phyloP scores from a whole-genome alignment of 495 filamentous ascomycete species.

The Talaromyces stipitatus region DNA sequence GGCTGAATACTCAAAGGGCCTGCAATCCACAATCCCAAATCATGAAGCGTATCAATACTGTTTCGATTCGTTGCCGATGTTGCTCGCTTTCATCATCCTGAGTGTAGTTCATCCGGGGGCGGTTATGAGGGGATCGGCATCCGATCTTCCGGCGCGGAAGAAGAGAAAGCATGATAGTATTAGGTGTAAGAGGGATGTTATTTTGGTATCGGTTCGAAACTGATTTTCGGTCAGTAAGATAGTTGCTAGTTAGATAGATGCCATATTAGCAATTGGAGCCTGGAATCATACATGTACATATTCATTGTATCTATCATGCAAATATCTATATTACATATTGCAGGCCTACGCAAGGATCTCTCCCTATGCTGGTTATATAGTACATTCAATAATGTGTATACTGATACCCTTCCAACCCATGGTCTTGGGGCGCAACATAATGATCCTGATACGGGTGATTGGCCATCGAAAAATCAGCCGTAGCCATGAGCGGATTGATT shows the following conservation, averaged over 20 bases:
- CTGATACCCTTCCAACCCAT: constrained; percentile 15
- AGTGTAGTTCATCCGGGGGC: constrained; percentile 46
- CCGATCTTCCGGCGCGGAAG: constrained; percentile 19
- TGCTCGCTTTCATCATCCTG: constrained; percentile 37
- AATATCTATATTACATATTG: background rate
- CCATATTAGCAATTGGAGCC: background rate
- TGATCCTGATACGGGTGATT: constrained; percentile 69
- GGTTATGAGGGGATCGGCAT: constrained; percentile 38
- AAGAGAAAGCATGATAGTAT: background rate
- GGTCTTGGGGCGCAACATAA: constrained; percentile 43
- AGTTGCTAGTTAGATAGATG: too few relatives aligned
- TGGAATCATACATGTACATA: background rate
- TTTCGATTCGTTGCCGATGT: constrained; percentile 54
- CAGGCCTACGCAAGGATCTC: too few relatives aligned
- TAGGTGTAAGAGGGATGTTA: background rate
- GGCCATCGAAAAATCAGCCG: constrained; percentile 63
- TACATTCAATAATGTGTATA: constrained; percentile 9
- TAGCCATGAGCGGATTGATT: constrained; percentile 56
- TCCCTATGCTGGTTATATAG: too few relatives aligned
- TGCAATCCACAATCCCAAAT: constrained; percentile 28
- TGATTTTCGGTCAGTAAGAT: too few relatives aligned
- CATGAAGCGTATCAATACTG: constrained; percentile 49
- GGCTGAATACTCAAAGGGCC: constrained; percentile 42
- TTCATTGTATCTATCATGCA: background rate
- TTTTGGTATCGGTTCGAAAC: background rate